Percentiles rank a stretch among this genome's conserved stretches.
These are phyloP conservation scores for Desmodesmus armatus DNA, from an alignment of 139 green algal species.

Conservation along the genomic window DNA sequence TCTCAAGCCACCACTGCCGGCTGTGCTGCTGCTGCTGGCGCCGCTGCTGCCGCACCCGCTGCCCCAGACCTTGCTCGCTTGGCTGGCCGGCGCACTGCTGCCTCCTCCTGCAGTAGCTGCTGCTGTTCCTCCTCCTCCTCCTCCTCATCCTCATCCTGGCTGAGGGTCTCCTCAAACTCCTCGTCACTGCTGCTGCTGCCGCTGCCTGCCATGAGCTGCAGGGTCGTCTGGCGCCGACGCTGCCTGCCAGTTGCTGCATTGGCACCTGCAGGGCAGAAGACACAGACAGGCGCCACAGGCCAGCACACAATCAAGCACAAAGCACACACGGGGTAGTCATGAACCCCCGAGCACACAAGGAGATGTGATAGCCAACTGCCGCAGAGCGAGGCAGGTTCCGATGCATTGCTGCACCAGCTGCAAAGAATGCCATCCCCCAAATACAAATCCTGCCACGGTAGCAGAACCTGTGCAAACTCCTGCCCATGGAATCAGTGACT, in stretches of 20 bases:
- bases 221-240: constrained; percentile 29
- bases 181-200: constrained; percentile 32
- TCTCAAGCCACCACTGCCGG: too few species aligned
- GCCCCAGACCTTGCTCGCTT: too few species aligned
- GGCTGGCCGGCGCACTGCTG: neutral
- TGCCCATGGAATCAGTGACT: neutral
- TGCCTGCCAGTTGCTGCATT: neutral
- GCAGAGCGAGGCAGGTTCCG: neutral
- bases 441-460: neutral
- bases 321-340: neutral
- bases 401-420: neutral
- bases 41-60: too few species aligned
- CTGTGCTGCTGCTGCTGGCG: too few species aligned
- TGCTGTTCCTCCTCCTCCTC: neutral
- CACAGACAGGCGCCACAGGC: neutral
- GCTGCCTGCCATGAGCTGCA: constrained; percentile 35
- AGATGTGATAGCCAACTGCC: neutral
- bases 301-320: neutral
- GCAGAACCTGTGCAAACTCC: neutral
- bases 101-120: neutral
- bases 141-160: neutral
- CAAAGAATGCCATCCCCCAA: neutral
- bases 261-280: neutral
- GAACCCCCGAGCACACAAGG: neutral
- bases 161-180: neutral